Base-by-base conservation (phyloP, 345 rosid genomes). In the Gossypium sturtianum region DNA sequence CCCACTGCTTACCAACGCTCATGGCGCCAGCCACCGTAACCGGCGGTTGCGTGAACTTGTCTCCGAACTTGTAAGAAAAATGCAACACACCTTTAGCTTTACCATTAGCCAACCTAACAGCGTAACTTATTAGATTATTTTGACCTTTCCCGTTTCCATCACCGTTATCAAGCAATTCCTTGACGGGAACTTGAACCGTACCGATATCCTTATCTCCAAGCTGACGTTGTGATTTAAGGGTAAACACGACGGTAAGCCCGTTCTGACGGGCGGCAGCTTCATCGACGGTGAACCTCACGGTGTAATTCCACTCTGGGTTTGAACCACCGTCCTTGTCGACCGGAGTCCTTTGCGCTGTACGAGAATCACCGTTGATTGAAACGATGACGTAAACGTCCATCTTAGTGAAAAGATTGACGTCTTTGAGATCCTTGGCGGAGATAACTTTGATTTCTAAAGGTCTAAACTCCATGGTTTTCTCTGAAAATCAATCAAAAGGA, bases 331-430 rank as follows among this genome's bases (percentile, higher is more conserved):
- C 80, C 44, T 76, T 84, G 78, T 84, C 78, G 9, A 80, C 76
- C 7, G 77, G 79, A 51, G 88, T 80, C 6, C 74, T 82, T 52
- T 84, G 84, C 19, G 54, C 12, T 2, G 82, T 20, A 7, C 77
- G 64, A 2, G 51, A 76, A 70, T 84, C 87, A 9, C 85, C 81
- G 34, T 75, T 54, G 80, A 89, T 66, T 20, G 84, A 71, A 63
- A 76, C 85, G 48, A 79, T 66, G 5, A 76, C 86, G 68, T 81
- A 87, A 1, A 84, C 83, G 68, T 83, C 83, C 93, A 89, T 89
- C 75, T 77, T 87, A 79, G 84, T 25, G 74, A 87, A 70, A 38
- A 77, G 7, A 20, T 84, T 85, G 60, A 82, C 86, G 12, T 83
- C 79, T 44, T 84, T 85, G 8, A 89, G 76, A 11, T 78, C 88